These are phyloP conservation scores for Plasmodium ovale DNA, from an alignment of 169 alveolate genomes.

Conservation along the genomic window DNA sequence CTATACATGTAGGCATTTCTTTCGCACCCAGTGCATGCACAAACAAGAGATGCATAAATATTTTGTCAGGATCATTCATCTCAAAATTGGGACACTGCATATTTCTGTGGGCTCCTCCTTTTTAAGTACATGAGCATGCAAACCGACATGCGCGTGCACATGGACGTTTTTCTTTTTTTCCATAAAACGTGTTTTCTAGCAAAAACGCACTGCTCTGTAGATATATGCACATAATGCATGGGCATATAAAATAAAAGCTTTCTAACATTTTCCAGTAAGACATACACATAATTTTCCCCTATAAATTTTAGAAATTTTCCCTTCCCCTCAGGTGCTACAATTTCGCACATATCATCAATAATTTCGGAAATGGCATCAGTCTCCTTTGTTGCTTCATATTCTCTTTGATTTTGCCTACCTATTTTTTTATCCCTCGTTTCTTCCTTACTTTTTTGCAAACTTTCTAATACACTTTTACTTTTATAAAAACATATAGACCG, in stretches of 20 bases:
- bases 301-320: slow-evolving; percentile 72
- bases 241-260: background rate
- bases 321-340: slow-evolving; percentile 74
- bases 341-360: slow-evolving; percentile 44
- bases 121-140: background rate
- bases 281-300: slow-evolving; percentile 72
- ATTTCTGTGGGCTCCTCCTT: background rate
- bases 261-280: slow-evolving; percentile 64
- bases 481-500: slow-evolving; percentile 36
- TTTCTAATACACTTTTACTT: slow-evolving; percentile 24
- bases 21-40: background rate
- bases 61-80: background rate
- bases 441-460: background rate
- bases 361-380: slow-evolving; percentile 40
- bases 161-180: background rate
- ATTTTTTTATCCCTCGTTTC: background rate
- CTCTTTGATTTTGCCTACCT: background rate
- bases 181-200: too few relatives aligned
- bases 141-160: background rate
- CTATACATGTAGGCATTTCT: background rate
- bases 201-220: background rate
- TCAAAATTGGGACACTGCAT: background rate
- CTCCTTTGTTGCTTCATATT: background rate
- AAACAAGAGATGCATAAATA: background rate
- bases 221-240: background rate